These are phyloP conservation scores for Malus fusca DNA, from an alignment of 306 rosid species.

Conservation along the genomic window DNA sequence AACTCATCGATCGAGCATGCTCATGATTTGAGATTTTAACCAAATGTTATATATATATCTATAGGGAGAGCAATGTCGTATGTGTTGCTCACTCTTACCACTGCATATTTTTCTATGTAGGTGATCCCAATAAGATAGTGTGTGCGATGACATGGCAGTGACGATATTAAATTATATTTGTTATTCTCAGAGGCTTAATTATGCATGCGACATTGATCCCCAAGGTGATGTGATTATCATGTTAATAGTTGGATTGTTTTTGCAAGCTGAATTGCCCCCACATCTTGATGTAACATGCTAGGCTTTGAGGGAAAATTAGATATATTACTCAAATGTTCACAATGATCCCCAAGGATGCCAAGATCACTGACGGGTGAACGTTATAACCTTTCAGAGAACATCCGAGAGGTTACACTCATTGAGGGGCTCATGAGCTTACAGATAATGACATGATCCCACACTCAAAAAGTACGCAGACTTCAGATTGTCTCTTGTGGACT, in stretches of 20 bases:
- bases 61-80: too few relatives aligned
- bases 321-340: neutral
- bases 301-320: neutral
- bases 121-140: too few relatives aligned
- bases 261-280: neutral
- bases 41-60: too few relatives aligned
- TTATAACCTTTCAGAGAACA: neutral
- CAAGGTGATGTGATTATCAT: neutral
- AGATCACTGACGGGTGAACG: neutral
- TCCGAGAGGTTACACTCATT: neutral
- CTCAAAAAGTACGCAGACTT: neutral
- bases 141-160: too few relatives aligned
- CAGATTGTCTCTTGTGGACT: neutral
- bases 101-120: too few relatives aligned
- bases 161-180: too few relatives aligned
- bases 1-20: too few relatives aligned
- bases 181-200: neutral
- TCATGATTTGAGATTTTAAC: too few relatives aligned
- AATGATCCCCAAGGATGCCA: neutral
- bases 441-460: neutral
- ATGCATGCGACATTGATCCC: too few relatives aligned
- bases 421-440: neutral
- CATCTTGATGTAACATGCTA: neutral
- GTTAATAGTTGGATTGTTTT: neutral
- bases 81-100: too few relatives aligned